These are phyloP conservation scores for Fusarium sp. DNA, from an alignment of 2,329 filamentous ascomycete genomes.

Conservation along the genomic window DNA sequence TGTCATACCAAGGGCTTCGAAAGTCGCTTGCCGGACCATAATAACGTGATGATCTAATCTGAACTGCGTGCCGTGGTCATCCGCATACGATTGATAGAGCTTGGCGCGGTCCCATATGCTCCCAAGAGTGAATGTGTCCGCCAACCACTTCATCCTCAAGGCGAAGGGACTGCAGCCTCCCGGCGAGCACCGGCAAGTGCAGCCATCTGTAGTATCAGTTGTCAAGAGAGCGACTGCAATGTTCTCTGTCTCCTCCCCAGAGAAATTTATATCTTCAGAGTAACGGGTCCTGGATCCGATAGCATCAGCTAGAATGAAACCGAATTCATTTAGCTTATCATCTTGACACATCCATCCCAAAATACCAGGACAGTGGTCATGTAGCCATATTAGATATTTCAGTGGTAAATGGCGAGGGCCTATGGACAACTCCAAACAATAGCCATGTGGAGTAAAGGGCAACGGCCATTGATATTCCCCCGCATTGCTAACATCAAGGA, in stretches of 20 bases:
- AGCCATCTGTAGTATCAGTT: not conserved
- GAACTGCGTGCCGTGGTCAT: accelerated
- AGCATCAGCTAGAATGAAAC: not conserved
- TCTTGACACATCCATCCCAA: not conserved
- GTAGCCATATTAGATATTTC: not conserved
- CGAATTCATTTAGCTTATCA: not conserved
- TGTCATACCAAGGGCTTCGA: not conserved
- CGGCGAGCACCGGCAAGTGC: not conserved
- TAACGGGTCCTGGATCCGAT: no score
- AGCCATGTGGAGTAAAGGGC: no score
- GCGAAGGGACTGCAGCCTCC: not conserved
- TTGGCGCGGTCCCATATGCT: no score
- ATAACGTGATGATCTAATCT: not conserved
- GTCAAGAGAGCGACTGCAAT: accelerated
- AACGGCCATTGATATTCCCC: not conserved
- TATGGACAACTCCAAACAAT: no score
- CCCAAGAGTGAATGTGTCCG: not conserved
- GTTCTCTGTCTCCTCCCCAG: not conserved
- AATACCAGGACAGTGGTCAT: not conserved
- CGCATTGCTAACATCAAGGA: not conserved
- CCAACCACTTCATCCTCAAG: not conserved
- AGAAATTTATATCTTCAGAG: no score
- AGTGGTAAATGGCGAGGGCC: no score
- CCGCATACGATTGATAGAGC: not conserved
- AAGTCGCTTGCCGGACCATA: not conserved